phyloP scores from a whole-genome alignment of 176 grass and related monocot species.

The Chloris gayana region DNA sequence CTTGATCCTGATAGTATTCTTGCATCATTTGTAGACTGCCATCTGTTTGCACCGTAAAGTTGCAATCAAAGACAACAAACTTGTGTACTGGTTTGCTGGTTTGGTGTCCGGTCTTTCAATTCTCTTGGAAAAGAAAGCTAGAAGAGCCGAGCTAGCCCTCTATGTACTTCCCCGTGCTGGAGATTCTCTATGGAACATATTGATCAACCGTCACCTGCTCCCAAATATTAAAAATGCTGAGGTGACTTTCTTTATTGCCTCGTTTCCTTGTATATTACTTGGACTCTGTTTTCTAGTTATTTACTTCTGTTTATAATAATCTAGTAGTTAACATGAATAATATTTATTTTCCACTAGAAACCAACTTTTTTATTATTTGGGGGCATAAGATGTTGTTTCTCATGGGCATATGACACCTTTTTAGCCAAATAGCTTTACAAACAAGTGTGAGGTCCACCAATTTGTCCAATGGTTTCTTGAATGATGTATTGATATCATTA shows the following conservation, averaged over 20 bases:
- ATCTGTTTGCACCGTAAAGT: constrained; percentile 97
- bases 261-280: background rate
- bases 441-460: background rate
- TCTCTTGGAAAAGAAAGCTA: constrained; percentile 92
- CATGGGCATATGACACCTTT: background rate
- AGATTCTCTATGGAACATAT: constrained; percentile 94
- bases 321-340: background rate
- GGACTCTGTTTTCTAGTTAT: constrained; percentile 24
- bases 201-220: constrained; percentile 79
- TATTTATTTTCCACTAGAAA: background rate
- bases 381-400: constrained; percentile 16
- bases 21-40: constrained; percentile 52
- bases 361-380: background rate
- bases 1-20: constrained; percentile 40
- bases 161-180: constrained; percentile 95
- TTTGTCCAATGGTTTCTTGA: background rate
- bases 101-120: constrained; percentile 82
- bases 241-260: constrained; percentile 48
- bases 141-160: constrained; percentile 91
- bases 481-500: background rate
- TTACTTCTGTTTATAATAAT: constrained; percentile 1
- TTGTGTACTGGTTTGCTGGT: constrained; percentile 94
- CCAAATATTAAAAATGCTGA: constrained; percentile 91
- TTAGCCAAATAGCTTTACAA: background rate
- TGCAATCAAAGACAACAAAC: constrained; percentile 87